Percentiles rank a stretch among this genome's conserved stretches.
phyloP scores from a whole-genome alignment of 2,329 filamentous ascomycete genomes.

The Penicillium sp. region DNA sequence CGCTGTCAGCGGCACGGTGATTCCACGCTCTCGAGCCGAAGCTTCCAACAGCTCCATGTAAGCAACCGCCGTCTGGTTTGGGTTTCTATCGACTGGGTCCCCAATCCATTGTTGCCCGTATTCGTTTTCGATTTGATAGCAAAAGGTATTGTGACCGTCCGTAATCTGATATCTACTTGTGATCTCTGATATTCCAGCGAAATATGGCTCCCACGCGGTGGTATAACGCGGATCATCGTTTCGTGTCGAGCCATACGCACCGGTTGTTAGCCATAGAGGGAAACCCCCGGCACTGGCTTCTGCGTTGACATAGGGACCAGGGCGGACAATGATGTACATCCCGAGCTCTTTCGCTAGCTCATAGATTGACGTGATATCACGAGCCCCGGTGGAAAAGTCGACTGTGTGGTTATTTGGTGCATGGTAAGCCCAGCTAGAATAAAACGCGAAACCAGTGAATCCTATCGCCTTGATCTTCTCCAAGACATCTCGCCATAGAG shows the following conservation, averaged over 20 bases:
- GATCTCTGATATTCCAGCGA: conserved; percentile 34
- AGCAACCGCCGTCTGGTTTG: conserved; percentile 53
- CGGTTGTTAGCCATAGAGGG: conserved; percentile 66
- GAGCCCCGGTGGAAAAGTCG: conserved; percentile 59
- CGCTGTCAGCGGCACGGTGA: conserved; percentile 61
- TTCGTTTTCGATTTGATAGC: conserved; percentile 41
- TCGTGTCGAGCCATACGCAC: conserved; percentile 44
- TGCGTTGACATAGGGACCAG: conserved; percentile 68
- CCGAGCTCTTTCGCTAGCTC: conserved; percentile 60
- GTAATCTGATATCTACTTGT: conserved; percentile 38
- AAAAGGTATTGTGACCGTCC: conserved; percentile 33
- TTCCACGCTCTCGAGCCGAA: conserved; percentile 59
- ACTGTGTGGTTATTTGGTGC: conserved; percentile 50
- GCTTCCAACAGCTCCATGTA: conserved; percentile 57
- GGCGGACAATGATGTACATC: conserved; percentile 60
- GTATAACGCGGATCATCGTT: conserved; percentile 39
- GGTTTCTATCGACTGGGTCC: conserved; percentile 42
- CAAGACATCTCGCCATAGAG: conserved; percentile 56
- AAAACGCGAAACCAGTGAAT: conserved; percentile 55
- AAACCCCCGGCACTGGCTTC: conserved; percentile 67
- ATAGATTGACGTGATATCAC: conserved; percentile 58
- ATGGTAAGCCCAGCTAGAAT: conserved; percentile 57
- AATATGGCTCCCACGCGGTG: conserved; percentile 38
- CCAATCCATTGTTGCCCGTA: conserved; percentile 47
- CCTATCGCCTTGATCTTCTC: conserved; percentile 59